phyloP scores from a whole-genome alignment of 306 rosid genomes.

The Vicia faba region DNA sequence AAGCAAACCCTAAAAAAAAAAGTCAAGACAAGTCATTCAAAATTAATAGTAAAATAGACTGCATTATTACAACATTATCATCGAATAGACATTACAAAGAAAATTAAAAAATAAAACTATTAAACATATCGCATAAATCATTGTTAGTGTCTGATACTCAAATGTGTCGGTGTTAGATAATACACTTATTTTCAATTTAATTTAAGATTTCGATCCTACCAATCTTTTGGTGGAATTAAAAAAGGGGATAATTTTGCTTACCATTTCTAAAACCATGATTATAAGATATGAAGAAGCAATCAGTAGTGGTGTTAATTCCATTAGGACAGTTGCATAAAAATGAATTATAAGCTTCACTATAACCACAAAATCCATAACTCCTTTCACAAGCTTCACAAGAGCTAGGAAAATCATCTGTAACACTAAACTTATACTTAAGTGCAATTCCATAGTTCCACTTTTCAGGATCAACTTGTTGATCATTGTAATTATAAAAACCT shows the following conservation, averaged over 20 bases:
- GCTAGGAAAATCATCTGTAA: constrained; percentile 69
- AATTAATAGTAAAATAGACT: background rate
- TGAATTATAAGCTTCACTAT: constrained; percentile 47
- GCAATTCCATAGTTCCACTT: constrained; percentile 90
- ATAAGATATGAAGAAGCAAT: constrained; percentile 62
- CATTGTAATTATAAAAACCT: constrained; percentile 76
- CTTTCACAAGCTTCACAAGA: constrained; percentile 68
- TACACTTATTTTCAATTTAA: too few relatives aligned
- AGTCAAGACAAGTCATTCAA: constrained; percentile 19
- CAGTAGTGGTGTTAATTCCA: constrained; percentile 66
- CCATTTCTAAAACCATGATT: constrained; percentile 54
- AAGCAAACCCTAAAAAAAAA: constrained; percentile 51
- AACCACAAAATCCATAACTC: constrained; percentile 70
- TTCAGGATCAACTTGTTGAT: constrained; percentile 60
- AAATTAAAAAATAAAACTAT: background rate
- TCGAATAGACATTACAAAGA: background rate
- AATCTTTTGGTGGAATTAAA: too few relatives aligned
- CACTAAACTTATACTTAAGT: constrained; percentile 70
- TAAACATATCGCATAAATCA: background rate
- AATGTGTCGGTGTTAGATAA: background rate
- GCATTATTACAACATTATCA: background rate
- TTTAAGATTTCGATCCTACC: too few relatives aligned
- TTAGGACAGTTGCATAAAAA: constrained; percentile 76
- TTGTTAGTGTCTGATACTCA: background rate
- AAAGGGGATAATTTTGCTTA: constrained; percentile 31